A percentile compares a stretch with the other conserved stretches of the same genome.
Conservation (phyloP, 2,329 filamentous ascomycete species). For the Waltergamsia citrina region DNA sequence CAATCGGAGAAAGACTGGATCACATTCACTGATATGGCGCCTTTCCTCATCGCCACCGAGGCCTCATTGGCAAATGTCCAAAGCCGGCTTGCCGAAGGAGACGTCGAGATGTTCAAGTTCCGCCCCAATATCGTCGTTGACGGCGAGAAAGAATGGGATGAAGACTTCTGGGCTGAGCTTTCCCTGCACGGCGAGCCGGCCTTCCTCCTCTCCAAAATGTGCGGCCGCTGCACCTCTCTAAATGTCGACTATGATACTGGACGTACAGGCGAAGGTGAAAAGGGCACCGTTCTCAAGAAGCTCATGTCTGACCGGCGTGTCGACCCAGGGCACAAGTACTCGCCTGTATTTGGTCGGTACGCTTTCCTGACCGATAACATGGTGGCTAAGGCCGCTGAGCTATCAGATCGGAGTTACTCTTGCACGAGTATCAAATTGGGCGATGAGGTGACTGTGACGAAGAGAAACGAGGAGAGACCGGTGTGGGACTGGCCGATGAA, state of each 20-base stretch:
- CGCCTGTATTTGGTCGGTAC: conserved; percentile 66
- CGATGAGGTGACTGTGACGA: conserved; percentile 43
- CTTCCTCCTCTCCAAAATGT: conserved; percentile 59
- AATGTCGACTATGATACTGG: conserved; percentile 66
- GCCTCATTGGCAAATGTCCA: conserved; percentile 62
- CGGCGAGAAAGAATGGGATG: conserved; percentile 51
- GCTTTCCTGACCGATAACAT: conserved; percentile 39
- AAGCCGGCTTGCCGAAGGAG: conserved; percentile 36
- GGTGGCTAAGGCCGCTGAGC: conserved; percentile 6
- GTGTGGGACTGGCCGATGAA: conserved; percentile 39
- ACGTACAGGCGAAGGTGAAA: conserved; percentile 42
- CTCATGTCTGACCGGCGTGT: conserved; percentile 62
- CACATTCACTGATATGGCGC: conserved; percentile 66
- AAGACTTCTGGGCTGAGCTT: conserved; percentile 65
- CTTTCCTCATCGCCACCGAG: conserved; percentile 63
- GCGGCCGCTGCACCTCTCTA: conserved; percentile 56
- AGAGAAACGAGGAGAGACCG: conserved; percentile 39
- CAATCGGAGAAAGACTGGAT: conserved; percentile 38
- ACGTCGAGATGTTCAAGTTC: conserved; percentile 58
- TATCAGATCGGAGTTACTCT: conserved; percentile 7
- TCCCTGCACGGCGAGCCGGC: conserved; percentile 24
- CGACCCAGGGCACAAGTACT: conserved; percentile 57
- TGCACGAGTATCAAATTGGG: conserved; percentile 38
- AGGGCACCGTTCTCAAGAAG: conserved; percentile 57
- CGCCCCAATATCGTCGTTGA: conserved; percentile 64